Base-by-base conservation (phyloP, 257 asterid genomes). In the Jasminum sambac region DNA sequence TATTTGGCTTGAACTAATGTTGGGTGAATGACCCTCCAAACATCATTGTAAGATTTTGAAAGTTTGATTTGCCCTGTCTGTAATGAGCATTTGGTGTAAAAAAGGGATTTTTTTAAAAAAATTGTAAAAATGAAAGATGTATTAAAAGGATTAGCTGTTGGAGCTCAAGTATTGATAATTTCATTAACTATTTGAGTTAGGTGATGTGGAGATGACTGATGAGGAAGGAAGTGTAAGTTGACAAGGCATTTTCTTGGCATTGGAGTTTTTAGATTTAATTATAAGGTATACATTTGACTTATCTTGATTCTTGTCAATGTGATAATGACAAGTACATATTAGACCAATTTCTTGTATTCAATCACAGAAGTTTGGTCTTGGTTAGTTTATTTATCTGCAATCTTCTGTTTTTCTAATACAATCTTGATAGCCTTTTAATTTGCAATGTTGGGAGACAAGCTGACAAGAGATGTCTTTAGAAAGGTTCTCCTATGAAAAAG, bases 131-230 rank as follows among this genome's bases (percentile, higher is more conserved):
- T n/a, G n/a, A n/a, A n/a, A n/a, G n/a, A n/a, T n/a, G n/a, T n/a
- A n/a, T n/a, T n/a, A n/a, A n/a, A n/a, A n/a, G n/a, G n/a, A n/a
- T n/a, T n/a, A 77, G 77, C 77, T 80, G 38, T 76, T 85, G 17
- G 86, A 84, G 75, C 80, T 84, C 66, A 79, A 77, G 72, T 70
- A 79, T 72, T 78, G 77, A 77, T n/a, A 24, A 67, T 30, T 43
- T 66, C 21, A 30, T 30, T 19, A 52, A 52, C 13, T 52, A 30
- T n/a, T 17, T 52, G 11, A 41, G 11, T 8, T 11, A 41, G 46
- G 13, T 8, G 11, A 11, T 41, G 46, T 41, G 46, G n/a, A n/a
- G n/a, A n/a, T n/a, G n/a, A n/a, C 8, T 41, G 8, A 8, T 50
- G 74, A 36, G 21, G 39, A 19, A 38, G 41, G 41, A 38, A 6